These are phyloP conservation scores for Monascus purpureus DNA, from an alignment of 495 filamentous ascomycete genomes.

Conservation along the genomic window DNA sequence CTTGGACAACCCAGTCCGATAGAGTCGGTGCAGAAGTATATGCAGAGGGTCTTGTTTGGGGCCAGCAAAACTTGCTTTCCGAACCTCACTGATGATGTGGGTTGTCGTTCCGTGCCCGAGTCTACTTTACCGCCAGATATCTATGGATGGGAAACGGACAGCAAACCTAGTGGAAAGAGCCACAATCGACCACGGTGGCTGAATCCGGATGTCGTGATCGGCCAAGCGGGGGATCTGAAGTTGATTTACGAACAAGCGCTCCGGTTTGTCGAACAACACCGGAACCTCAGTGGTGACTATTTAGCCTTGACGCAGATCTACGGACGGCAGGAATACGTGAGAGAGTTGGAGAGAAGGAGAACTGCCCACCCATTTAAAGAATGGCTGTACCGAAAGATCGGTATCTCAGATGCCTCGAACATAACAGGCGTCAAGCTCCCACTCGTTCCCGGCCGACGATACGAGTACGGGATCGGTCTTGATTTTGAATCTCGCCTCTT, in stretches of 20 bases:
- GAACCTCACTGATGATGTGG: constrained; percentile 27
- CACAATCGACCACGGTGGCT: constrained; percentile 40
- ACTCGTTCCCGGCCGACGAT: constrained; percentile 27
- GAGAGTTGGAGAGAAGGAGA: constrained; percentile 34
- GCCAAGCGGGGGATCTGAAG: constrained; percentile 35
- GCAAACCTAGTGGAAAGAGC: constrained; percentile 17
- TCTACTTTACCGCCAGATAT: constrained; percentile 42
- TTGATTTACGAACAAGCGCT: constrained; percentile 36
- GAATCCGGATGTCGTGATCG: constrained; percentile 38
- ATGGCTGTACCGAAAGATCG: constrained; percentile 27
- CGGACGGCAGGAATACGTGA: constrained; percentile 43
- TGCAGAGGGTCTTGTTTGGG: constrained; percentile 44
- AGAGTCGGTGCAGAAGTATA: constrained; percentile 32
- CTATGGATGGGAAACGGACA: constrained; percentile 42
- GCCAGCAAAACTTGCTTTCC: constrained; percentile 45
- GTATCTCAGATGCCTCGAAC: constrained; percentile 33
- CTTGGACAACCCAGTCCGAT: constrained; percentile 8
- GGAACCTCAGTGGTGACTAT: constrained; percentile 28
- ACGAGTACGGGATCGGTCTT: constrained; percentile 44
- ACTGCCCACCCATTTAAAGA: constrained; percentile 26
- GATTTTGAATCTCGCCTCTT: constrained; percentile 43
- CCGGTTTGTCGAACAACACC: constrained; percentile 23
- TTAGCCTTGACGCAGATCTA: constrained; percentile 41
- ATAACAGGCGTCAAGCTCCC: constrained; percentile 26
- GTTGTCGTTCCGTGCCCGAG: constrained; percentile 40